Conservation (phyloP, 129 eudicot genomes). For the Helianthus tuberosus region DNA sequence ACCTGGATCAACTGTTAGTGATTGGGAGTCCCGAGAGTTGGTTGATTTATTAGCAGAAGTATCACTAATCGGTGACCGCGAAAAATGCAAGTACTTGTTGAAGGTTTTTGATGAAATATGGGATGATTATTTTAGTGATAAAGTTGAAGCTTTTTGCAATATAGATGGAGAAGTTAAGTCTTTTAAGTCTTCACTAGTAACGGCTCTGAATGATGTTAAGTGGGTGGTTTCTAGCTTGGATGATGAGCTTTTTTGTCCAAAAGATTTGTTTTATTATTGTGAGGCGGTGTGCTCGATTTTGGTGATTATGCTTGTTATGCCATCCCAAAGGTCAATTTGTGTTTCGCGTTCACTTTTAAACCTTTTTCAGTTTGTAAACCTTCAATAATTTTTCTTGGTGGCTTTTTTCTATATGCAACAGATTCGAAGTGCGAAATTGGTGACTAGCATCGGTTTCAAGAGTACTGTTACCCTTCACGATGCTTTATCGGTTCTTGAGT, state of each 20-base stretch:
- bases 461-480: slow-evolving; percentile 64
- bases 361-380: too few species aligned
- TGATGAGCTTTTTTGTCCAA: slow-evolving; percentile 57
- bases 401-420: too few species aligned
- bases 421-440: slow-evolving; percentile 61
- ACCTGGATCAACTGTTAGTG: slow-evolving; percentile 44
- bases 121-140: slow-evolving; percentile 76
- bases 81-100: slow-evolving; percentile 59
- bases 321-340: slow-evolving; percentile 75
- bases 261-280: slow-evolving; percentile 70
- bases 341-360: too few species aligned
- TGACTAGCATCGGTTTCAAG: slow-evolving; percentile 69
- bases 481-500: slow-evolving; percentile 53
- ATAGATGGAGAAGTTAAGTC: slow-evolving; percentile 38
- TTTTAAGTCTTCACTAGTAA: slow-evolving; percentile 58
- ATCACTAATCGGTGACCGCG: slow-evolving; percentile 40
- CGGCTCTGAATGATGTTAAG: slow-evolving; percentile 43
- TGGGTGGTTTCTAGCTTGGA: slow-evolving; percentile 75
- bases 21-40: slow-evolving; percentile 86
- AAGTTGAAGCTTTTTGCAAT: slow-evolving; percentile 48
- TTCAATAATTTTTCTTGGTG: too few species aligned
- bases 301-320: slow-evolving; percentile 74
- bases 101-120: slow-evolving; percentile 74
- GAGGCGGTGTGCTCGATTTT: slow-evolving; percentile 56
- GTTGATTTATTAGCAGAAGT: slow-evolving; percentile 45